Evolutionary conservation across 2,329 filamentous ascomycete species (phyloP).

Genomic region (Berkeleyomyces basicola): DNA sequence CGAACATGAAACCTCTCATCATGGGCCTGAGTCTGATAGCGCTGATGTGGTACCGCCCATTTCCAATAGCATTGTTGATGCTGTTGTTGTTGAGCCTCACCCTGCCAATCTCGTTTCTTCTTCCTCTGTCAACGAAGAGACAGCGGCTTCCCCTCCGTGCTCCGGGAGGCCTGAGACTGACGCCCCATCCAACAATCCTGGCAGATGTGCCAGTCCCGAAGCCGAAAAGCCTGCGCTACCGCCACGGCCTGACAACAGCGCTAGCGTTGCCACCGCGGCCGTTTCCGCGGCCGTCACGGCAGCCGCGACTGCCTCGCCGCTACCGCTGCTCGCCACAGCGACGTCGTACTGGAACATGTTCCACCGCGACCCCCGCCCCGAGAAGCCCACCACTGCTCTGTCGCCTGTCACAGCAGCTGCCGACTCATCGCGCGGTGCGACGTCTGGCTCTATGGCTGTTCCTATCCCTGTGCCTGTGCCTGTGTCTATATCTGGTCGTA

Average conservation of each 20-base stretch:
- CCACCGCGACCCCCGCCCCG: constrained; percentile 1
- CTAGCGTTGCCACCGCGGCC: neutral
- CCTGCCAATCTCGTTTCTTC: neutral
- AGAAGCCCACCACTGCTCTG: neutral
- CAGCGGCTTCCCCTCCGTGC: no score
- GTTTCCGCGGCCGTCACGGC: neutral
- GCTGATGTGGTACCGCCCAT: neutral
- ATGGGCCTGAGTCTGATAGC: neutral
- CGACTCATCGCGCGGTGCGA: neutral
- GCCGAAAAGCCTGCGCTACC: neutral
- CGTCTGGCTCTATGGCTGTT: neutral
- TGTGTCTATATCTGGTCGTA: neutral
- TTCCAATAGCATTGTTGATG: neutral
- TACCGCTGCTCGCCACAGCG: neutral
- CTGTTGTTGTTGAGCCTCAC: no score
- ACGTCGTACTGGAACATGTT: constrained; percentile 1
- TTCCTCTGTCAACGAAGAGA: neutral
- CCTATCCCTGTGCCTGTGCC: neutral
- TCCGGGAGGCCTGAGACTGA: no score
- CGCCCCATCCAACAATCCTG: no score
- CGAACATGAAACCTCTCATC: neutral
- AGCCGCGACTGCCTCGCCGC: neutral
- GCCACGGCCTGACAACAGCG: neutral
- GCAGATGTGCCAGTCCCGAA: neutral
- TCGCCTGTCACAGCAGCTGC: neutral